Evolutionary conservation across 345 rosid species (phyloP).

Genomic region (Melaleuca alternifolia): DNA sequence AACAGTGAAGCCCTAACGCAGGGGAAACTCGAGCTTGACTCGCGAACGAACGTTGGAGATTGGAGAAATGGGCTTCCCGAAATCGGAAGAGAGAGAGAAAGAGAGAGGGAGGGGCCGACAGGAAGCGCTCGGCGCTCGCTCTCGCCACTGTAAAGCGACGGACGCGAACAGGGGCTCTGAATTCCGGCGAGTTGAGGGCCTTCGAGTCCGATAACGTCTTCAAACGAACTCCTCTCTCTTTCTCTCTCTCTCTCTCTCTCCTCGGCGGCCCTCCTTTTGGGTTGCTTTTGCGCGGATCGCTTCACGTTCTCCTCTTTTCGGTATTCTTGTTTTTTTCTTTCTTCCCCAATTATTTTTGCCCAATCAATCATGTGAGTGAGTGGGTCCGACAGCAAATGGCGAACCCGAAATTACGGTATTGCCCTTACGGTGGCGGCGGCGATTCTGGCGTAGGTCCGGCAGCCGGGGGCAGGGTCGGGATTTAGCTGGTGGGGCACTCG

Average conservation of each 20-base stretch:
- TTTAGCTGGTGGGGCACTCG: background rate
- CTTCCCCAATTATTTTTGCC: too few species aligned
- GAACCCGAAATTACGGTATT: constrained; percentile 5
- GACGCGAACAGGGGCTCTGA: constrained; percentile 52
- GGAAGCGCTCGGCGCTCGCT: background rate
- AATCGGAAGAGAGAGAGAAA: background rate
- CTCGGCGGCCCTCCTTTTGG: constrained; percentile 22
- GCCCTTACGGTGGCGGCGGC: constrained; percentile 17
- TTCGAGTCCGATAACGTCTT: constrained; percentile 89
- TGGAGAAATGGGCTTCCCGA: background rate
- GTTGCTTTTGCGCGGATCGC: constrained; percentile 34
- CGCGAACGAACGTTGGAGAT: too few species aligned
- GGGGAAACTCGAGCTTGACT: background rate
- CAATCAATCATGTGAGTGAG: background rate
- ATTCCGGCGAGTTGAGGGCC: constrained; percentile 50
- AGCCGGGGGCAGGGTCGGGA: constrained; percentile 1
- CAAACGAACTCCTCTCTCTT: constrained; percentile 23
- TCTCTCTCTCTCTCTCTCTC: constrained; percentile 17
- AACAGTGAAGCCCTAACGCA: background rate
- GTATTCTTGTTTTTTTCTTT: too few species aligned
- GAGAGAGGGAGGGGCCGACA: background rate
- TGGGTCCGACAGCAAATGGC: constrained; percentile 12
- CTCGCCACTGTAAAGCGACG: constrained; percentile 18
- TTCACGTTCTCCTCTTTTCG: constrained; percentile 29
- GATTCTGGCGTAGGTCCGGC: background rate